These are phyloP conservation scores for Phytophthora vignae DNA, from an alignment of 352 stramenopile genomes.

Conservation along the genomic window DNA sequence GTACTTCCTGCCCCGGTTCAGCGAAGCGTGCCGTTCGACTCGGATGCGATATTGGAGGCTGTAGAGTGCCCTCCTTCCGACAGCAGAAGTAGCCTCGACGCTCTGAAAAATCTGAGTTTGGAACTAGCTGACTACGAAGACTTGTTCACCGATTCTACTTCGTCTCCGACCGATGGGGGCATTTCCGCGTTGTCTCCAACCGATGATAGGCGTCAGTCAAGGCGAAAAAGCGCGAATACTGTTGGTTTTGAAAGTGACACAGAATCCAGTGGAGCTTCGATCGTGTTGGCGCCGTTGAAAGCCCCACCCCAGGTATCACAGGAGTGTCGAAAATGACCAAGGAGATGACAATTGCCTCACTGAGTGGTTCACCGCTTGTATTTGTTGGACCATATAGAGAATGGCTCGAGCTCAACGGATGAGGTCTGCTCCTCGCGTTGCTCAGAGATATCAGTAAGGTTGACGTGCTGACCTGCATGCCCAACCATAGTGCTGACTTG, in stretches of 20 bases:
- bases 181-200: too few species aligned
- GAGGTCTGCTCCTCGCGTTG: slow-evolving; percentile 14
- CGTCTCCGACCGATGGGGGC: background rate
- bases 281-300: slow-evolving; percentile 24
- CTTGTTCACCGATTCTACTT: slow-evolving; percentile 1
- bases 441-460: slow-evolving; percentile 37
- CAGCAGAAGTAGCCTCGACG: slow-evolving; percentile 1
- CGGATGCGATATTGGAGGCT: slow-evolving; percentile 23
- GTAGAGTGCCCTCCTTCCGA: slow-evolving; percentile 4
- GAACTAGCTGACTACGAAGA: slow-evolving; percentile 31
- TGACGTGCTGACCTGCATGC: background rate
- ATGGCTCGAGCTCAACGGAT: slow-evolving; percentile 5
- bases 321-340: slow-evolving; percentile 4
- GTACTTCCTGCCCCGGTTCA: background rate
- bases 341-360: background rate
- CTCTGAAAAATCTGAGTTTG: slow-evolving; percentile 14
- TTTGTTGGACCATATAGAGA: slow-evolving; percentile 12
- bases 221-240: background rate
- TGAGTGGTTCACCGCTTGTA: background rate
- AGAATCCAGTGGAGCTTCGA: background rate
- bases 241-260: background rate
- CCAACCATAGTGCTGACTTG: background rate
- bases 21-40: slow-evolving; percentile 26
- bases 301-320: background rate
- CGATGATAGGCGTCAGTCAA: background rate